These are phyloP conservation scores for Laguncularia racemosa DNA, from an alignment of 345 rosid genomes.

Conservation along the genomic window DNA sequence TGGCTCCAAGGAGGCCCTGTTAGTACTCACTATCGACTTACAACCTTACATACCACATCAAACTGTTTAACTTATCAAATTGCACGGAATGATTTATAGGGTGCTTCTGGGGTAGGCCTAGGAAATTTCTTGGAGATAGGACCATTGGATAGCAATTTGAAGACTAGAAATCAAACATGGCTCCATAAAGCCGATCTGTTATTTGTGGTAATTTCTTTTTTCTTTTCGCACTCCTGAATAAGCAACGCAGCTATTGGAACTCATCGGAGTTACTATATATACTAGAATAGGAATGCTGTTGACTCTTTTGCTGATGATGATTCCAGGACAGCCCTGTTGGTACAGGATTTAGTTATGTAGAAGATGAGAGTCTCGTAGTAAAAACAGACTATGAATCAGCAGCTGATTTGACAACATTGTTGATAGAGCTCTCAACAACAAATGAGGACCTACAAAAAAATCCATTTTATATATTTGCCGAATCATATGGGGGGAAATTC, in stretches of 20 bases:
- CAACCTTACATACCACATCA: not conserved
- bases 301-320: no score
- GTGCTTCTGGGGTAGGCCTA: slow-evolving; percentile 26
- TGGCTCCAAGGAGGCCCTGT: slow-evolving; percentile 43
- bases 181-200: slow-evolving; percentile 38
- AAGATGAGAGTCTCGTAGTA: slow-evolving; percentile 20
- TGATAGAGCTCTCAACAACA: slow-evolving; percentile 28
- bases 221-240: not conserved
- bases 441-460: slow-evolving; percentile 23
- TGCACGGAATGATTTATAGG: slow-evolving; percentile 11
- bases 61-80: not conserved
- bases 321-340: slow-evolving; percentile 37
- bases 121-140: slow-evolving; percentile 40
- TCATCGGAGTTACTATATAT: no score
- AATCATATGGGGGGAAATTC: slow-evolving; percentile 48
- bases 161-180: slow-evolving; percentile 33
- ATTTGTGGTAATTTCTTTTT: slow-evolving; percentile 25
- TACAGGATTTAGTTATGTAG: slow-evolving; percentile 40
- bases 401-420: slow-evolving; percentile 28
- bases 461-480: slow-evolving; percentile 33
- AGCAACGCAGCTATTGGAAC: no score
- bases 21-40: slow-evolving; percentile 4
- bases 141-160: slow-evolving; percentile 26
- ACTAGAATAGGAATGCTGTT: no score
- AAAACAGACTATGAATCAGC: slow-evolving; percentile 41